Percentiles rank a stretch among this genome's conserved stretches.
These are phyloP conservation scores for Phyllosticta citriasiana DNA, from an alignment of 2,329 filamentous ascomycete species.

Conservation along the genomic window DNA sequence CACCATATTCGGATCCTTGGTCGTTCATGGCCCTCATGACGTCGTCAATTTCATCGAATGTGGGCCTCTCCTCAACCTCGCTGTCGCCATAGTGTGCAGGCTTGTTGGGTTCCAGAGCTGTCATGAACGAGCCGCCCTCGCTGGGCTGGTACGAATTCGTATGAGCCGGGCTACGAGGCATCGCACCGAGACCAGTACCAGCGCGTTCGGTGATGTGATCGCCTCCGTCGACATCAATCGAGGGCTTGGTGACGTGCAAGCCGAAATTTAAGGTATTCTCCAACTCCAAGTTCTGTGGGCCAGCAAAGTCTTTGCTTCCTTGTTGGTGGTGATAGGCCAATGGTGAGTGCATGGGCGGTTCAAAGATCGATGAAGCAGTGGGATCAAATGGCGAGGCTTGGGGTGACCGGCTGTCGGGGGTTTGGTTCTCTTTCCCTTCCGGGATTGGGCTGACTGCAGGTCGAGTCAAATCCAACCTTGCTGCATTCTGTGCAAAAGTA, in stretches of 20 bases:
- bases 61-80: conserved; percentile 32
- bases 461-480: conserved; percentile 15
- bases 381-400: not conserved
- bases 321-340: not conserved
- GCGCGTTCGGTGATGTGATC: not conserved
- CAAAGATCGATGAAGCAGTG: not conserved
- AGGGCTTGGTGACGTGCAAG: conserved; percentile 30
- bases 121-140: conserved; percentile 30
- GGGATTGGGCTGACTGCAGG: conserved; percentile 17
- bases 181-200: conserved; percentile 12
- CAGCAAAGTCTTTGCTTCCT: conserved; percentile 47
- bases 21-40: conserved; percentile 81
- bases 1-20: conserved; percentile 61
- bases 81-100: conserved; percentile 26
- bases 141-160: conserved; percentile 29
- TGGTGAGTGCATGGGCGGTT: not conserved
- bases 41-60: conserved; percentile 81
- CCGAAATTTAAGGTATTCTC: conserved; percentile 49
- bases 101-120: conserved; percentile 25
- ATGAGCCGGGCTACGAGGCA: conserved; percentile 26
- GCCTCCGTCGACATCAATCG: conserved; percentile 15
- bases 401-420: conserved; percentile 14
- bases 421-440: conserved; percentile 29
- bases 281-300: conserved; percentile 22
- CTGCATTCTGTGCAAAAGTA: conserved; percentile 17